Conservation (phyloP, 441 rosid genomes). For the Mallotus japonicus region DNA sequence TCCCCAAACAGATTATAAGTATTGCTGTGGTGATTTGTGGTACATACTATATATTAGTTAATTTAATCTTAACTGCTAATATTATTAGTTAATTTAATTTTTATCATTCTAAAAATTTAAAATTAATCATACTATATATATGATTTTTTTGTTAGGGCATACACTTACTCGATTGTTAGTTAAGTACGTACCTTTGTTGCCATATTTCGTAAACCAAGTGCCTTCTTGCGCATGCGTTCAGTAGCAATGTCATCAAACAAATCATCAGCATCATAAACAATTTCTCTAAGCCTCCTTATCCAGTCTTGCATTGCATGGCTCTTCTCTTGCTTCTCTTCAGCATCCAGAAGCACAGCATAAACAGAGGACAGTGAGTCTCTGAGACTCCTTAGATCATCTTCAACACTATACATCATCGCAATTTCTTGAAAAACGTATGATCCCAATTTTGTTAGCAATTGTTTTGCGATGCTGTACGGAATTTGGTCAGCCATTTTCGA, state of each 20-base stretch:
- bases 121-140: too few species aligned
- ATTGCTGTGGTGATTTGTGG: too few species aligned
- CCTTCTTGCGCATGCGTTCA: too few species aligned
- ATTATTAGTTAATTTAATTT: too few species aligned
- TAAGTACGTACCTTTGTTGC: too few species aligned
- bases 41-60: too few species aligned
- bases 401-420: not conserved
- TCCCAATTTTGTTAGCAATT: slow-evolving; percentile 8
- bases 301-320: slow-evolving; percentile 8
- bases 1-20: too few species aligned
- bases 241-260: slow-evolving; percentile 22
- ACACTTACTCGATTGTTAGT: too few species aligned
- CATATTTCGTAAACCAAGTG: too few species aligned
- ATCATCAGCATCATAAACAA: slow-evolving; percentile 30
- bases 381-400: slow-evolving; percentile 13
- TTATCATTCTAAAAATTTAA: too few species aligned
- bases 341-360: slow-evolving; percentile 23
- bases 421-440: slow-evolving; percentile 2
- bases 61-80: too few species aligned
- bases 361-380: slow-evolving; percentile 8
- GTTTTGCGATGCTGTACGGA: not conserved
- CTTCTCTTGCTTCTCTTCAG: slow-evolving; percentile 11
- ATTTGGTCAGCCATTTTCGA: slow-evolving; percentile 25
- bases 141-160: too few species aligned
- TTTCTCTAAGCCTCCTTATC: slow-evolving; percentile 27